Evolutionary conservation across 164 flowering plant genomes (phyloP).

Genomic region (Magnolia kwangsiensis): DNA sequence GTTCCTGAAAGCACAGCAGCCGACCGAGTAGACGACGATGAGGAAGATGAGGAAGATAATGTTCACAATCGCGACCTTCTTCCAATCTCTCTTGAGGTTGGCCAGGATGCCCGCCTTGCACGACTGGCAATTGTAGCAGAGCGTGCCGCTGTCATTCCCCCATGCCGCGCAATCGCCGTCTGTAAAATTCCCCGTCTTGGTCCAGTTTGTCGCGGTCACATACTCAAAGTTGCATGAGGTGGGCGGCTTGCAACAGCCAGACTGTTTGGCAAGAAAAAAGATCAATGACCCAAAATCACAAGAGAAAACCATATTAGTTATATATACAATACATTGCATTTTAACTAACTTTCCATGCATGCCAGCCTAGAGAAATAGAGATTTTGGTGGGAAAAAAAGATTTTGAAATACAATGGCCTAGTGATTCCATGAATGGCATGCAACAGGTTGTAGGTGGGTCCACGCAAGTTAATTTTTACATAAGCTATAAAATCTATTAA

Average conservation of each 20-base stretch:
- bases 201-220: conserved; percentile 39
- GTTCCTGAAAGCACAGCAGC: conserved; percentile 60
- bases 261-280: conserved; percentile 25
- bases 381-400: too few relatives aligned
- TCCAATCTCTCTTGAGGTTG: conserved; percentile 48
- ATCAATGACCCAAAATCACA: neutral
- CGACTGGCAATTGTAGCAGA: conserved; percentile 47
- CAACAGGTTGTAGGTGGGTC: too few relatives aligned
- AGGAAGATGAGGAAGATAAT: conserved; percentile 43
- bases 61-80: conserved; percentile 45
- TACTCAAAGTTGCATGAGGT: conserved; percentile 37
- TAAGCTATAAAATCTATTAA: too few relatives aligned
- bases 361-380: too few relatives aligned
- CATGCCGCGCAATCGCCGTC: conserved; percentile 33
- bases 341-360: too few relatives aligned
- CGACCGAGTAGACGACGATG: conserved; percentile 42
- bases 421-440: too few relatives aligned
- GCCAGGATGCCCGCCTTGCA: conserved; percentile 59
- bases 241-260: conserved; percentile 71
- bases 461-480: too few relatives aligned
- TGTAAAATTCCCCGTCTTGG: neutral
- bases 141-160: conserved; percentile 24
- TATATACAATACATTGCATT: neutral
- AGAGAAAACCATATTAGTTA: neutral
- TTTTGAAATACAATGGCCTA: too few relatives aligned